Percentiles rank a stretch among this genome's conserved stretches.
Evolutionary conservation across 2,329 filamentous ascomycete species (phyloP).

Genomic region (Clonostachys rhizophaga): DNA sequence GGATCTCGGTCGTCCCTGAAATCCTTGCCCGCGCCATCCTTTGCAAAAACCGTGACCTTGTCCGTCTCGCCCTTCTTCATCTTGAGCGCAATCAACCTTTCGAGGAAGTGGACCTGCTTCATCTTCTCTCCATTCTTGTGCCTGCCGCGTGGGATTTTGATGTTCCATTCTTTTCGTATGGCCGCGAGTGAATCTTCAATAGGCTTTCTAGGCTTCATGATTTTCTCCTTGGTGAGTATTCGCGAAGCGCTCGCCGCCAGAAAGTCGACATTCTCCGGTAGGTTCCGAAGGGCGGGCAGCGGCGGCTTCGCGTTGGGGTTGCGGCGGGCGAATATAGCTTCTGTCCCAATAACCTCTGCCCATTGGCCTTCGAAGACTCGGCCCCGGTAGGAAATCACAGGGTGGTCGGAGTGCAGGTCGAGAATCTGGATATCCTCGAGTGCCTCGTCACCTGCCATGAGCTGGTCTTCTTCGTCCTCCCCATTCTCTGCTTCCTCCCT

Average conservation of each 20-base stretch:
- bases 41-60: constrained; percentile 55
- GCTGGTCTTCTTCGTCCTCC: constrained; percentile 2
- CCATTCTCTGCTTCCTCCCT: constrained; percentile 1
- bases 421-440: constrained; percentile 64
- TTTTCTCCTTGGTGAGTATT: constrained; percentile 62
- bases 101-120: constrained; percentile 53
- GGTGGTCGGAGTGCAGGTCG: constrained; percentile 73
- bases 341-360: constrained; percentile 80
- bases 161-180: constrained; percentile 35
- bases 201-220: constrained; percentile 42
- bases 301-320: constrained; percentile 15
- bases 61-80: constrained; percentile 60
- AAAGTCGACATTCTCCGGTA: constrained; percentile 60
- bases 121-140: constrained; percentile 42
- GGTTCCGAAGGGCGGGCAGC: constrained; percentile 42
- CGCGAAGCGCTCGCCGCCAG: constrained; percentile 67
- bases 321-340: constrained; percentile 66
- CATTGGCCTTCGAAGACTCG: constrained; percentile 76
- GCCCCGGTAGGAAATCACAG: constrained; percentile 75
- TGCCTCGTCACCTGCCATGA: background rate
- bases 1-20: constrained; percentile 35
- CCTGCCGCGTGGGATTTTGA: constrained; percentile 38
- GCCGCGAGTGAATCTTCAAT: constrained; percentile 25
- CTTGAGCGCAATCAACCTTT: constrained; percentile 62
- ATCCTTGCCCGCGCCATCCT: constrained; percentile 32